Conservation (phyloP, 208 protist species). For the Acanthamoeba divionensis region DNA sequence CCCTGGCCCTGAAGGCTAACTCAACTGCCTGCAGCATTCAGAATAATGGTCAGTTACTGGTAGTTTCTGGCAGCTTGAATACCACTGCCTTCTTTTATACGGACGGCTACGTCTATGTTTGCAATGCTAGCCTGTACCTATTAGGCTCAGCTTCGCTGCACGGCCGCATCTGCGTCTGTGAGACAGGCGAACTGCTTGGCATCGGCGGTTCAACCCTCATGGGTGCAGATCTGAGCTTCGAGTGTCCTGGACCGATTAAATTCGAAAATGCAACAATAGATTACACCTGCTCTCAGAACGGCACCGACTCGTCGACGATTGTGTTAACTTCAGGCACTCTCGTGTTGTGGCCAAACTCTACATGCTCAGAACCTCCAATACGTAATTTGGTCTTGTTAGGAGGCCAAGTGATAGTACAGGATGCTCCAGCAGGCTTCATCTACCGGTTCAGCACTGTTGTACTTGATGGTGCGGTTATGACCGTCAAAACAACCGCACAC, state of each 20-base stretch:
- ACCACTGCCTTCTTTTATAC: not conserved
- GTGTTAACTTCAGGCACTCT: constrained; percentile 16
- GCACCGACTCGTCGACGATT: constrained; percentile 33
- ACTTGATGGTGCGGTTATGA: too few species aligned
- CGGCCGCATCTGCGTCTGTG: constrained; percentile 12
- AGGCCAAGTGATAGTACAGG: not conserved
- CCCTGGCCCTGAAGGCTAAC: not conserved
- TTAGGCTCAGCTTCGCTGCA: not conserved
- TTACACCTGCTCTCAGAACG: constrained; percentile 36
- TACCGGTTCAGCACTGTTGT: constrained; percentile 50
- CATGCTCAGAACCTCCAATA: not conserved
- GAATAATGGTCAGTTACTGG: not conserved
- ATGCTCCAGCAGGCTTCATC: constrained; percentile 6
- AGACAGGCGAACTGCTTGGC: not conserved
- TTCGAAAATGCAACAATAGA: not conserved
- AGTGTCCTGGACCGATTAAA: not conserved
- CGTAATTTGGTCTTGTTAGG: constrained; percentile 15
- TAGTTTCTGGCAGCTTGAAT: constrained; percentile 13
- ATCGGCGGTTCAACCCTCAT: not conserved
- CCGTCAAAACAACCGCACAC: too few species aligned
- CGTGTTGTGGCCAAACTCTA: constrained; percentile 37
- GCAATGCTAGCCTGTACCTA: constrained; percentile 6
- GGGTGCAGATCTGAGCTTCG: not conserved
- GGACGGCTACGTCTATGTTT: constrained; percentile 48
- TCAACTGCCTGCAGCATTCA: not conserved